These are phyloP conservation scores for Monascus ruber DNA, from an alignment of 2,329 filamentous ascomycete species.

Conservation along the genomic window DNA sequence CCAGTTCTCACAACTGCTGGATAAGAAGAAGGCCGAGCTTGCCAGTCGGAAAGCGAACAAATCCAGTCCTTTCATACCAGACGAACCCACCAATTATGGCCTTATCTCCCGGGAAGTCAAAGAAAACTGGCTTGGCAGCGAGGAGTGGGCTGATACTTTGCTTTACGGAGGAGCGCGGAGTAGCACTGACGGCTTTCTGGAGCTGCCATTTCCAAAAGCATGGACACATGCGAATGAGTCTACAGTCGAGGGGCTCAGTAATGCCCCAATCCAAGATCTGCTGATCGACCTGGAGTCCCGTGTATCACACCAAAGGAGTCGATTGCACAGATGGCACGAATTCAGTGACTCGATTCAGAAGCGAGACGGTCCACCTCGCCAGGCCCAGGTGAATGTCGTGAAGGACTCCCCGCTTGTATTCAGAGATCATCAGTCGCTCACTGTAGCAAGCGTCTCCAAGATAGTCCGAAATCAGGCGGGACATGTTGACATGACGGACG, in stretches of 20 bases:
- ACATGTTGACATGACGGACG: slow-evolving; percentile 9
- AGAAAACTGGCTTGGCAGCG: slow-evolving; percentile 66
- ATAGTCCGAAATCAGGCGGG: slow-evolving; percentile 18
- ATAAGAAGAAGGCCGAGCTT: slow-evolving; percentile 50
- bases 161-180: slow-evolving; percentile 53
- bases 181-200: slow-evolving; percentile 52
- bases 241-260: slow-evolving; percentile 31
- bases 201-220: slow-evolving; percentile 55
- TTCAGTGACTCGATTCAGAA: slow-evolving; percentile 40
- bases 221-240: slow-evolving; percentile 58
- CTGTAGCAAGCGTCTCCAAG: slow-evolving; percentile 26
- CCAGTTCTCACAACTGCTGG: slow-evolving; percentile 55
- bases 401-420: slow-evolving; percentile 17
- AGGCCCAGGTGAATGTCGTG: neutral
- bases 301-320: slow-evolving; percentile 53
- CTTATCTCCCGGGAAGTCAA: slow-evolving; percentile 40
- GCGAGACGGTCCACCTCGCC: slow-evolving; percentile 3
- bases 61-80: slow-evolving; percentile 8
- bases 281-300: slow-evolving; percentile 61
- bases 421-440: slow-evolving; percentile 27
- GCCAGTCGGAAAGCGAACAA: slow-evolving; percentile 13
- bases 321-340: slow-evolving; percentile 63
- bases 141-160: slow-evolving; percentile 61
- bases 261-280: slow-evolving; percentile 18
- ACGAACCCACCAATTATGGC: slow-evolving; percentile 32